Evolutionary conservation across 306 rosid genomes (phyloP).

Genomic region (Quercus engelmannii): DNA sequence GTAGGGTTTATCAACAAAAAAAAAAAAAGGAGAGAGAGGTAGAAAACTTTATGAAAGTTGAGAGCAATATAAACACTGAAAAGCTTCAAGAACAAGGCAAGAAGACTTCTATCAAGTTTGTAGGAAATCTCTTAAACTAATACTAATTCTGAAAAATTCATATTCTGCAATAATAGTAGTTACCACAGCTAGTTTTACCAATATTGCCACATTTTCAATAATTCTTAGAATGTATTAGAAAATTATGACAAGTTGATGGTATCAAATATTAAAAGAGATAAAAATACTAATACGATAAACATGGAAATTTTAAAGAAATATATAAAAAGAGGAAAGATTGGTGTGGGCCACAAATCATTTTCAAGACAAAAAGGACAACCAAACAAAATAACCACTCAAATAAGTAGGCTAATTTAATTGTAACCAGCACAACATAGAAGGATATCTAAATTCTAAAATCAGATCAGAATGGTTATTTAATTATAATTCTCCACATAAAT

Average conservation of each 20-base stretch:
- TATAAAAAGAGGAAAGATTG: neutral
- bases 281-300: neutral
- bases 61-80: neutral
- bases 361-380: neutral
- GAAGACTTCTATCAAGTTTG: neutral
- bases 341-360: neutral
- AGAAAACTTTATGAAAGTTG: slow-evolving; percentile 1
- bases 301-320: neutral
- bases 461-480: neutral
- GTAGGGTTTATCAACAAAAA: neutral
- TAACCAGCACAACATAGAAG: neutral
- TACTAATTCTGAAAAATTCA: neutral
- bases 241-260: neutral
- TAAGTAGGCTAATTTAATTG: neutral
- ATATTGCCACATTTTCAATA: neutral
- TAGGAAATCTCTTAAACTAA: neutral
- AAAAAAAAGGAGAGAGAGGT: neutral
- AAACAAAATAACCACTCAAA: neutral
- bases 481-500: neutral
- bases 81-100: neutral
- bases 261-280: neutral
- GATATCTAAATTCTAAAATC: neutral
- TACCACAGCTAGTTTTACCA: neutral
- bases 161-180: neutral
- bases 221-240: neutral